Conservation (phyloP, 805 yeast genomes). For the Kazachstania bromeliacearum region DNA sequence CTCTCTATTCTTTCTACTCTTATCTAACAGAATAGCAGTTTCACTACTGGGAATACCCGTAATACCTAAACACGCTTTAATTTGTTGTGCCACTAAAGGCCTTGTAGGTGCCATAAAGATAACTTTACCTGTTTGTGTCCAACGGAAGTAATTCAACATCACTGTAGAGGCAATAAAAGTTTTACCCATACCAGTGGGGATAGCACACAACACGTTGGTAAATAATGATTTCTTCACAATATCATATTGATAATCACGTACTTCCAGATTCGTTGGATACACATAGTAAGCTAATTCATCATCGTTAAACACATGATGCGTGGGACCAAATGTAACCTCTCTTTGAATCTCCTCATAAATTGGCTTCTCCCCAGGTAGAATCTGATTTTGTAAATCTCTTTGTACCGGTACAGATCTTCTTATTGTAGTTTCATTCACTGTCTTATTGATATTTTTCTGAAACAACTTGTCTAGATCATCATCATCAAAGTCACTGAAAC, state of each 20-base stretch:
- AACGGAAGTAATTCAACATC: slow-evolving; percentile 78
- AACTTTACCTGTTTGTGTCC: slow-evolving; percentile 75
- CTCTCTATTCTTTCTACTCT: slow-evolving; percentile 48
- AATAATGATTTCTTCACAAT: slow-evolving; percentile 66
- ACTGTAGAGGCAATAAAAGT: slow-evolving; percentile 93
- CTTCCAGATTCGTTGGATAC: slow-evolving; percentile 78
- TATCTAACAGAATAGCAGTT: slow-evolving; percentile 69
- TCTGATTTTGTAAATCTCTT: slow-evolving; percentile 28
- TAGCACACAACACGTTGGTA: slow-evolving; percentile 72
- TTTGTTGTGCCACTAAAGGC: slow-evolving; percentile 93
- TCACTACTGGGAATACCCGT: slow-evolving; percentile 73
- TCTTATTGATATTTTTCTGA: slow-evolving; percentile 27
- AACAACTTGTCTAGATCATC: slow-evolving; percentile 28
- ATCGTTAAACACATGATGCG: slow-evolving; percentile 42
- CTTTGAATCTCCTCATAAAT: slow-evolving; percentile 33
- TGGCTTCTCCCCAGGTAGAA: slow-evolving; percentile 22
- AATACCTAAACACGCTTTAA: slow-evolving; percentile 80
- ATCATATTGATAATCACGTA: slow-evolving; percentile 81
- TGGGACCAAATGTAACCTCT: slow-evolving; percentile 32
- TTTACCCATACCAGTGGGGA: slow-evolving; percentile 96
- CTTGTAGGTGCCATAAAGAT: slow-evolving; percentile 95
- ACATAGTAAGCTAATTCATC: slow-evolving; percentile 40
- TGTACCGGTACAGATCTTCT: slow-evolving; percentile 29
- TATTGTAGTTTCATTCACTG: slow-evolving; percentile 24
- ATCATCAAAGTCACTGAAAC: slow-evolving; percentile 17